These are phyloP conservation scores for Odontarrhena argentea DNA, from an alignment of 345 rosid species.

Conservation along the genomic window DNA sequence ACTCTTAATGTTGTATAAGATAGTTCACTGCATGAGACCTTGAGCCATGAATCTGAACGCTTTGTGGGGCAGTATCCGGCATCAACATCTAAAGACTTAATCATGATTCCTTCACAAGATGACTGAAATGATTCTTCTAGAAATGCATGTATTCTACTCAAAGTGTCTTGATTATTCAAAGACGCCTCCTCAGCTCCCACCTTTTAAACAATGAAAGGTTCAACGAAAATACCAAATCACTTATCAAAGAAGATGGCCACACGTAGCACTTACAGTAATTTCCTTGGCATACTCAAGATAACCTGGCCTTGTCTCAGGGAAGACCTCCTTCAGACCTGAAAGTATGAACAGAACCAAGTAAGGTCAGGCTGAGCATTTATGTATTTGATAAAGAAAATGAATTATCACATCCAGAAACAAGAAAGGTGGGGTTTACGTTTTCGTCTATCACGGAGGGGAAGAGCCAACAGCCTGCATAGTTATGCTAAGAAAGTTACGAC, in stretches of 20 bases:
- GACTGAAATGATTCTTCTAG: conserved; percentile 70
- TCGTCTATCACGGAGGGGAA: conserved; percentile 70
- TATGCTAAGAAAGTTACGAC: neutral
- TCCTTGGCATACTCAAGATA: conserved; percentile 69
- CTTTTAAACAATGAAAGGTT: conserved; percentile 38
- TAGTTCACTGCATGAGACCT: conserved; percentile 49
- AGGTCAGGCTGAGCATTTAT: neutral
- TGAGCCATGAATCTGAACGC: conserved; percentile 86
- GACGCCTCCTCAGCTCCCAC: conserved; percentile 62
- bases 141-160: conserved; percentile 54
- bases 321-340: conserved; percentile 66
- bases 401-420: conserved; percentile 14
- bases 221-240: conserved; percentile 18
- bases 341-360: conserved; percentile 10
- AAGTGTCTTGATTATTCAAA: conserved; percentile 49
- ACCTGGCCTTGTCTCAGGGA: conserved; percentile 62
- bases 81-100: conserved; percentile 67
- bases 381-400: conserved; percentile 1
- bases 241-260: neutral
- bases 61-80: conserved; percentile 82
- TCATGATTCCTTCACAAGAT: conserved; percentile 88
- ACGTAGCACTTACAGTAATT: conserved; percentile 55
- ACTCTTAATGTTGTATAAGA: neutral
- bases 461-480: conserved; percentile 61
- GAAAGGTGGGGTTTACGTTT: conserved; percentile 47